Evolutionary conservation across 164 flowering plant species (phyloP).

Genomic region (Houttuynia cordata): DNA sequence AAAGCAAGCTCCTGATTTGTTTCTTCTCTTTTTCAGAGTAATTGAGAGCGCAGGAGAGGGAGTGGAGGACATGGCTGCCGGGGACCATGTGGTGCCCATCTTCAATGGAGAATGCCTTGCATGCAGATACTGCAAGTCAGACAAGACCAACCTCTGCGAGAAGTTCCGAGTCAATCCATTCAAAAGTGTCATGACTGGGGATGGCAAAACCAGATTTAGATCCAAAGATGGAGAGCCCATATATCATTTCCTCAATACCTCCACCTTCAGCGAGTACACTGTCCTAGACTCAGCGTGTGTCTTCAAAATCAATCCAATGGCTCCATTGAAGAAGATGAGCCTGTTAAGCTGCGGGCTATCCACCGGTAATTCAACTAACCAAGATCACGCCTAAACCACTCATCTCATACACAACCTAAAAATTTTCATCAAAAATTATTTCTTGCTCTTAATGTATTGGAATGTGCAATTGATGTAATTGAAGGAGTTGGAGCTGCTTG

Average conservation of each 20-base stretch:
- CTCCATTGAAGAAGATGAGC: slow-evolving; percentile 36
- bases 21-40: slow-evolving; percentile 18
- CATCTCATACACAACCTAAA: background rate
- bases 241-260: slow-evolving; percentile 61
- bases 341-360: slow-evolving; percentile 60
- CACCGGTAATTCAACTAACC: slow-evolving; percentile 28
- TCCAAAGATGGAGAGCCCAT: slow-evolving; percentile 37
- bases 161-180: slow-evolving; percentile 39
- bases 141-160: slow-evolving; percentile 41
- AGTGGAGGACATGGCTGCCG: slow-evolving; percentile 36
- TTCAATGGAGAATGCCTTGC: slow-evolving; percentile 58
- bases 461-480: background rate
- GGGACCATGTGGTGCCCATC: slow-evolving; percentile 61
- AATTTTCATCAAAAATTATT: background rate
- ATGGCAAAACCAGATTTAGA: slow-evolving; percentile 48
- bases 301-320: slow-evolving; percentile 34
- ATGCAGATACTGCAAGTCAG: slow-evolving; percentile 32
- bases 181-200: slow-evolving; percentile 34
- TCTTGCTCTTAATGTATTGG: too few species aligned
- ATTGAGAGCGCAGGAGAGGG: slow-evolving; percentile 67
- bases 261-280: slow-evolving; percentile 62
- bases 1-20: background rate
- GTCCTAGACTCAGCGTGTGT: slow-evolving; percentile 53
- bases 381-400: background rate
- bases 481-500: slow-evolving; percentile 69